Evolutionary conservation across 495 filamentous ascomycete species (phyloP), one percentile per base, ranked within the genome.

Genomic region (Aspergillus heteromorphus): DNA sequence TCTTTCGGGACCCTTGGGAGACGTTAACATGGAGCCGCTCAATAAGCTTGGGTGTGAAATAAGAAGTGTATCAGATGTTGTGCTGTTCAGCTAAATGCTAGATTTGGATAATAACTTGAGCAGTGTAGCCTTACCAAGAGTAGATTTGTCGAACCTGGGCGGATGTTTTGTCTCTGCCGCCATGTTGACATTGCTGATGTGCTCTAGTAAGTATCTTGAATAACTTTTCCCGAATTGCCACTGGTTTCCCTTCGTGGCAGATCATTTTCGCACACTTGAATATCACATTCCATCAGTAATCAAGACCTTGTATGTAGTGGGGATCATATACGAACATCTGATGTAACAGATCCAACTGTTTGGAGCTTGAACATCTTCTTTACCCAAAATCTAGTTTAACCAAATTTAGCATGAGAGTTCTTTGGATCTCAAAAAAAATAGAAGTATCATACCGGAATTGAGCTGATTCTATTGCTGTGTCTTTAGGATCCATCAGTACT

Each of bases 301-400:
- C 16, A 29, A 1, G 43, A 9, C 1, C 17, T 14, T 25, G 13
- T 27, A n/a, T 7, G 8, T 16, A 45, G 7, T 41, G 6, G 18
- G n/a, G 30, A 54, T 6, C 10, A 18, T 6, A 51, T 45, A 61
- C 73, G 45, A 61, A 76, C 73, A 56, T 71, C 64, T 48, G 67
- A 52, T 40, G 56, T 59, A 23, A 64, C 68, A 27, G 60, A 58
- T 20, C 76, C 73, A 43, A 74, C 68, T 18, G 65, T 51, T 50
- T 73, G 65, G 41, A 82, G 68, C 45, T 76, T 76, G 62, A 83
- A 83, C 80, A 82, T 83, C 58, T 82, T 82, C 55, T 82, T 83
- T 14, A 79, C 79, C 80, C 80, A 83, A 55, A 82, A 82, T 30
- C 80, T 80, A 55, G 45, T 23, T 17, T 4, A 23, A 17, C 1